Evolutionary conservation across 495 filamentous ascomycete species (phyloP).

Genomic region (Daldinia decipiens): DNA sequence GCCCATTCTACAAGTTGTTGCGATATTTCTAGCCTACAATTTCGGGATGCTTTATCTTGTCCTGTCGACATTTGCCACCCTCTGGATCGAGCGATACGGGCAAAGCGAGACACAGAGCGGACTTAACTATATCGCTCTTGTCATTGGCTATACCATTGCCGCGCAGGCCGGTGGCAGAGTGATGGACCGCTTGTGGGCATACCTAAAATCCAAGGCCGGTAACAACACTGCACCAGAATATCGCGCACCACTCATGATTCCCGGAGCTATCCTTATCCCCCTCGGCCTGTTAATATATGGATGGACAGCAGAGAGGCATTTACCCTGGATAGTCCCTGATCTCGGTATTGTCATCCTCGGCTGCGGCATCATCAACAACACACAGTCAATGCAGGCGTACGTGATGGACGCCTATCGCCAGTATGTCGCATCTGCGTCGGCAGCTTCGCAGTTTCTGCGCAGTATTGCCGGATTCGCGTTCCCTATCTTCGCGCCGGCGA

Average conservation of each 20-base stretch:
- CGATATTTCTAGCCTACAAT: slow-evolving; percentile 52
- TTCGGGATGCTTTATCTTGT: slow-evolving; percentile 61
- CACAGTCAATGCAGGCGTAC: slow-evolving; percentile 56
- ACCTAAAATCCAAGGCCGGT: slow-evolving; percentile 19
- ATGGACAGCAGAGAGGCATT: slow-evolving; percentile 46
- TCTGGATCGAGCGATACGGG: slow-evolving; percentile 55
- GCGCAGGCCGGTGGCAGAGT: slow-evolving; percentile 50
- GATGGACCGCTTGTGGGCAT: slow-evolving; percentile 49
- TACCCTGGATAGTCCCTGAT: slow-evolving; percentile 58
- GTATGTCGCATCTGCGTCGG: slow-evolving; percentile 75
- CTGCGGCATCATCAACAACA: slow-evolving; percentile 24
- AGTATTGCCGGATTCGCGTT: slow-evolving; percentile 75
- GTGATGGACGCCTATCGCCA: slow-evolving; percentile 76
- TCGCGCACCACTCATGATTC: slow-evolving; percentile 45
- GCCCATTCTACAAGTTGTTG: slow-evolving; percentile 60
- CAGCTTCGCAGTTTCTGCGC: slow-evolving; percentile 71
- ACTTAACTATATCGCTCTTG: slow-evolving; percentile 64
- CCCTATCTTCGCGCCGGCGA: slow-evolving; percentile 73
- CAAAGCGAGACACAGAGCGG: slow-evolving; percentile 47
- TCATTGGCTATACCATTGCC: slow-evolving; percentile 61
- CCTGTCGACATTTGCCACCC: slow-evolving; percentile 60
- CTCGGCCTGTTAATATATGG: slow-evolving; percentile 54
- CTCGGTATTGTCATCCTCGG: slow-evolving; percentile 38
- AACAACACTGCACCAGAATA: slow-evolving; percentile 35
- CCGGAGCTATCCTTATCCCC: slow-evolving; percentile 33